A percentile compares a stretch with the other conserved stretches of the same genome.
Conservation (phyloP, 768 basidiomycete genomes). For the Phlebiopsis gigantea region DNA sequence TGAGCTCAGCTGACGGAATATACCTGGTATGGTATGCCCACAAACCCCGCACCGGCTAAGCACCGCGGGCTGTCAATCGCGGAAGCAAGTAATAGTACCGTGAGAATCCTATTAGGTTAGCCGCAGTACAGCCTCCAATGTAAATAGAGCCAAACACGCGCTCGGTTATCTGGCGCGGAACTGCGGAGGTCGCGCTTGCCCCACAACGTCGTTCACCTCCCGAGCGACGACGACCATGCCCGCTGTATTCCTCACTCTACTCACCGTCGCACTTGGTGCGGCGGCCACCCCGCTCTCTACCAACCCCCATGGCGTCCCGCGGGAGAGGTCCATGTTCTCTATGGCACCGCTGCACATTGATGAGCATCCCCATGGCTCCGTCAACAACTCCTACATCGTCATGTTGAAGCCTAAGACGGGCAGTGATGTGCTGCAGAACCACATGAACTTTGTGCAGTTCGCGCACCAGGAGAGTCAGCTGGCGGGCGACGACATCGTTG, state of each 20-base stretch:
- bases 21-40: background rate
- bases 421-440: slow-evolving; percentile 56
- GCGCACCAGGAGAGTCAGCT: slow-evolving; percentile 53
- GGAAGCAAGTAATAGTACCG: background rate
- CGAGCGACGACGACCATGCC: slow-evolving; percentile 24
- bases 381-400: slow-evolving; percentile 95
- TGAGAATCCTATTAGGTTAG: slow-evolving; percentile 1
- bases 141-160: slow-evolving; percentile 15
- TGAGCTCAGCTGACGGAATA: background rate
- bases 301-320: slow-evolving; percentile 26
- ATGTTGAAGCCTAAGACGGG: slow-evolving; percentile 73
- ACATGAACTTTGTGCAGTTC: slow-evolving; percentile 72
- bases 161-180: slow-evolving; percentile 13
- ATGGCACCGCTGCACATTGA: slow-evolving; percentile 57
- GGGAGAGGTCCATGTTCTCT: slow-evolving; percentile 37
- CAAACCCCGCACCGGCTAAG: background rate
- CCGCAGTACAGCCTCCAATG: slow-evolving; percentile 1
- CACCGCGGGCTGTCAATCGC: background rate
- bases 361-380: slow-evolving; percentile 61
- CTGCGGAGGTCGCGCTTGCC: slow-evolving; percentile 10
- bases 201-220: slow-evolving; percentile 15
- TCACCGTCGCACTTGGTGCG: slow-evolving; percentile 35
- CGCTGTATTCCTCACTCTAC: slow-evolving; percentile 28
- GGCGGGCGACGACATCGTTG: slow-evolving; percentile 37
- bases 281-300: slow-evolving; percentile 43